Percentiles rank a stretch among this genome's conserved stretches.
Evolutionary conservation across 306 rosid genomes (phyloP).

Genomic region (Senna siamea): DNA sequence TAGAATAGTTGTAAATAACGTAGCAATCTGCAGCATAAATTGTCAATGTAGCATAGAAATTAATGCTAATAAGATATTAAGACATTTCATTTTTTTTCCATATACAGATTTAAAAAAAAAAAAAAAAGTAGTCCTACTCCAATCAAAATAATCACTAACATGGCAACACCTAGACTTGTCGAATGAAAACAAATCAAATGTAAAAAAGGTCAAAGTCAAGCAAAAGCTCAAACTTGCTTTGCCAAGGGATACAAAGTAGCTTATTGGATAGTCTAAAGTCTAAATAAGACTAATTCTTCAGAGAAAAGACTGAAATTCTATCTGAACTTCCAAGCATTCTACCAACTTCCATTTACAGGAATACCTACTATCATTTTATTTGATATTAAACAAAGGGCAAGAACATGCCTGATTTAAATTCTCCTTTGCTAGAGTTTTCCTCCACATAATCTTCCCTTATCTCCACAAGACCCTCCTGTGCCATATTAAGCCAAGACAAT

Average conservation of each 20-base stretch:
- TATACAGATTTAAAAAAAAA: not conserved
- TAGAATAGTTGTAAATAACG: not conserved
- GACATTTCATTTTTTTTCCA: not conserved
- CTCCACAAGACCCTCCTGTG: slow-evolving; percentile 81
- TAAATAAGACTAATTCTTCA: not conserved
- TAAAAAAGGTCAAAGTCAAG: not conserved
- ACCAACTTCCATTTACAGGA: slow-evolving; percentile 22
- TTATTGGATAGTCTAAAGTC: slow-evolving; percentile 18
- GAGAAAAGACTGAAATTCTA: slow-evolving; percentile 10
- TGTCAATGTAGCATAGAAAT: not conserved
- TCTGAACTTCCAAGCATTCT: not conserved
- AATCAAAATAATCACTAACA: not conserved
- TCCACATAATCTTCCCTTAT: slow-evolving; percentile 81
- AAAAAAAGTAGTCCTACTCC: not conserved
- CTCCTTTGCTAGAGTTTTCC: slow-evolving; percentile 43
- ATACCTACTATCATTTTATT: slow-evolving; percentile 3
- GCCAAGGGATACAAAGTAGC: not conserved
- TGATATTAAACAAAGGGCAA: slow-evolving; percentile 25
- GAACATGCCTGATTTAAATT: slow-evolving; percentile 60
- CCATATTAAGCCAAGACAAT: slow-evolving; percentile 19
- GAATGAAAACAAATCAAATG: not conserved
- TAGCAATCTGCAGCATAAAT: not conserved
- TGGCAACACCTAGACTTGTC: no score
- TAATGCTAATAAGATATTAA: not conserved
- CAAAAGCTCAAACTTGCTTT: not conserved